Conservation (phyloP, 2,329 filamentous ascomycete species). For the Fusarium sulawesiense region DNA sequence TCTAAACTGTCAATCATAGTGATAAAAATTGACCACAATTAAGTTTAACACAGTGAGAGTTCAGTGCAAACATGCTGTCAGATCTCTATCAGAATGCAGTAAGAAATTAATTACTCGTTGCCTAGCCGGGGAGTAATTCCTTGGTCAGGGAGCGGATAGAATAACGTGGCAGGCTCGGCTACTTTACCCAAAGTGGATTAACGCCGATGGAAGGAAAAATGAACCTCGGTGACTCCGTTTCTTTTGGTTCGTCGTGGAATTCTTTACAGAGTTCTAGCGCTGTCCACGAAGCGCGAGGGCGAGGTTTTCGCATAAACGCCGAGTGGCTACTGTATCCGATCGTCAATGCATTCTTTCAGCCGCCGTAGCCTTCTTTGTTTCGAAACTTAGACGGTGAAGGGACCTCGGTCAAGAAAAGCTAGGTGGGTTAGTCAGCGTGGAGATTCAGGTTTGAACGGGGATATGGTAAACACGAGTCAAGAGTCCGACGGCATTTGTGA, state of each 20-base stretch:
- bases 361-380: background rate
- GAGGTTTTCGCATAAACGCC: conserved; percentile 17
- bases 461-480: background rate
- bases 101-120: background rate
- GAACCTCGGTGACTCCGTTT: conserved; percentile 19
- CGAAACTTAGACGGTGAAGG: background rate
- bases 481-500: background rate
- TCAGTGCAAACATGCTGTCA: background rate
- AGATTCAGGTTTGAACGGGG: background rate
- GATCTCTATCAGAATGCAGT: background rate
- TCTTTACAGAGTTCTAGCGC: conserved; percentile 24
- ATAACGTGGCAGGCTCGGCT: conserved; percentile 6
- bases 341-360: conserved; percentile 6
- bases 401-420: background rate
- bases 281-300: background rate
- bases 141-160: background rate
- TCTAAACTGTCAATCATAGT: background rate
- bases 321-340: background rate
- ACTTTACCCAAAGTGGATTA: background rate
- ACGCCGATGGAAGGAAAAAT: background rate
- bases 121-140: background rate
- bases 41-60: background rate
- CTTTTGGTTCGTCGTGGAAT: conserved; percentile 26
- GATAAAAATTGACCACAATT: background rate
- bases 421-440: background rate